Evolutionary conservation across 768 basidiomycete species (phyloP), one percentile per base, ranked within the genome.

Genomic region (Tylopilus sp.): DNA sequence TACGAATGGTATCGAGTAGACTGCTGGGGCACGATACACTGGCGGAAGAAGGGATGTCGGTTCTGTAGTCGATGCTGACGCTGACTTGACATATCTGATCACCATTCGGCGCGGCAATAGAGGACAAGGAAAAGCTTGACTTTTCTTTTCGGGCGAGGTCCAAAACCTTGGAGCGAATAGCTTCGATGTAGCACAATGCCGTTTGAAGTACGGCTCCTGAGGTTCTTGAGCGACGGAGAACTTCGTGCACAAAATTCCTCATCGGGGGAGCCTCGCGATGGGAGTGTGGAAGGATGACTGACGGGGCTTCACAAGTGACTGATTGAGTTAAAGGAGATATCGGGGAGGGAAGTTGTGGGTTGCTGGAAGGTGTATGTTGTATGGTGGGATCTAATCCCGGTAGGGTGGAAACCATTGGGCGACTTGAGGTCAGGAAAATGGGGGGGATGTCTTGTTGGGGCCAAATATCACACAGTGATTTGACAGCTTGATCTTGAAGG

Each of bases 131-230:
- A 44, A 76, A 62, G 26, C 77, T 77, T 18, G 65, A 59, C 53
- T 74, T 75, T 48, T 86, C 84, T 56, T 75, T 70, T 1, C 58
- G 69, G 43, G 80, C 72, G 10, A 91, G 73, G 41, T 84, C 82
- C 1, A 87, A 82, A 12, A 94, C 71, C 64, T 80, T 85, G 23
- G 73, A 64, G 6, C 89, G 84, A n/a, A 91, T 78, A 4, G 87
- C 90, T 67, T 92, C 90, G 12, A 95, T 73, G 64, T 94, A 95
- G 65, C 92, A 91, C 0, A 92, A 71, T 0, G 93, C 92, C 0
- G 91, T 88, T 65, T 95, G 91, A 8, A 95, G 76, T 4, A 92
- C 88, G 40, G 79, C 81, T 39, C 85, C 88, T 5, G 89, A 88
- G 0, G 91, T 94, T 42, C 89, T 80, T 12, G 90, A 93, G 33